These are phyloP conservation scores for Lasiosphaeria miniovina DNA, from an alignment of 495 filamentous ascomycete genomes.

Conservation along the genomic window DNA sequence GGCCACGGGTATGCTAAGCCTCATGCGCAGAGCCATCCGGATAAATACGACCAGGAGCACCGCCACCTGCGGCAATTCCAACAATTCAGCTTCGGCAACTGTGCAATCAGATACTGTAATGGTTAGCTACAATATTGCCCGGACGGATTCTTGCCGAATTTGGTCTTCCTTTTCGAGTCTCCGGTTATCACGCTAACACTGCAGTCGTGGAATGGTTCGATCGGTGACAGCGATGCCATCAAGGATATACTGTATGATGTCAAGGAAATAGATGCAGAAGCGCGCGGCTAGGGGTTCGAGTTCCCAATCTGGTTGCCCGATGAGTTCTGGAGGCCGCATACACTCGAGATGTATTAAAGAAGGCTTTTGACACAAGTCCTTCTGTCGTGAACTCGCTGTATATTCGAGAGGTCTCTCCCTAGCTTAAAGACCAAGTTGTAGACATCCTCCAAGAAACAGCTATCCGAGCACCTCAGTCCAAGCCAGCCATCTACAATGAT, in stretches of 20 bases:
- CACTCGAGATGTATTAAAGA: background rate
- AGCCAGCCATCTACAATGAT: background rate
- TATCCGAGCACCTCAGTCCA: background rate
- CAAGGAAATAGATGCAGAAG: background rate
- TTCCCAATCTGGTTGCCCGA: background rate
- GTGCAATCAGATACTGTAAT: background rate
- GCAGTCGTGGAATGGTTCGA: background rate
- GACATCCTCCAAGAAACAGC: background rate
- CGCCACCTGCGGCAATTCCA: background rate
- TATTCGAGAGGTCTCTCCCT: background rate
- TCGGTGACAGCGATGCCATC: background rate
- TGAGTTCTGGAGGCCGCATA: background rate
- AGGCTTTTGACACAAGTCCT: background rate
- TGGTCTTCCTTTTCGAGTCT: background rate
- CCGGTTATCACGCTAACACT: background rate
- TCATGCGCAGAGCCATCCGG: background rate
- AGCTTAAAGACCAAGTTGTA: background rate
- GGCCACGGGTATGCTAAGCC: background rate
- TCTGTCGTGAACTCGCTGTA: too few relatives aligned
- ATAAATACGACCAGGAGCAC: background rate
- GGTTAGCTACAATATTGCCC: background rate
- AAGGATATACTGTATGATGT: background rate
- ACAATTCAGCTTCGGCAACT: background rate
- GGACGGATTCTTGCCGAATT: background rate
- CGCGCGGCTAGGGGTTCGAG: background rate